Conservation (phyloP, 2,329 filamentous ascomycete genomes). For the Pseudonectria foliicola region DNA sequence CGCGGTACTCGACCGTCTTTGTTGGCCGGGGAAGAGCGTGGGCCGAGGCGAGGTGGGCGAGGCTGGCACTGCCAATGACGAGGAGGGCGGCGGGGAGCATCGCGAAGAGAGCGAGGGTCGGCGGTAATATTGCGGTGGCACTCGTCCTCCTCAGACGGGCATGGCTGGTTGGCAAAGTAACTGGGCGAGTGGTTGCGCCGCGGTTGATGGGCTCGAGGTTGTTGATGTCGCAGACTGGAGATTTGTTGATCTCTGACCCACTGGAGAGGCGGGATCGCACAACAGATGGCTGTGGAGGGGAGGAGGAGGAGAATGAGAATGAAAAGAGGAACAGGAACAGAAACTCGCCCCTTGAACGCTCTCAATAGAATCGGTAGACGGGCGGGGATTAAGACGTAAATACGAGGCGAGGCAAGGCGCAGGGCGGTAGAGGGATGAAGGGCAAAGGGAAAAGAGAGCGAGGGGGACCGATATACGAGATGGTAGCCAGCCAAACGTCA, state of each 20-base stretch:
- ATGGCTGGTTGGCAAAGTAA: constrained; percentile 3
- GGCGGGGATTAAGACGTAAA: constrained; percentile 11
- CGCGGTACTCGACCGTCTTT: constrained; percentile 27
- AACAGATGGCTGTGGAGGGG: neutral
- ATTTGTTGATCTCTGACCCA: neutral
- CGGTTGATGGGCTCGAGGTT: no score
- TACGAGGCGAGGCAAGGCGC: constrained; percentile 4
- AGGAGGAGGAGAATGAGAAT: constrained; percentile 4
- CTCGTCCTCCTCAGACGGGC: constrained; percentile 12
- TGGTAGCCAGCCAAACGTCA: no score
- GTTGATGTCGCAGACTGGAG: neutral
- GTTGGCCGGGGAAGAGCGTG: constrained; percentile 37
- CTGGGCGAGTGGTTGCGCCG: no score
- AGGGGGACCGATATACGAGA: no score
- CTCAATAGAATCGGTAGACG: no score
- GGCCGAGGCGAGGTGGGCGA: constrained; percentile 26
- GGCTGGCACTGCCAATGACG: constrained; percentile 28
- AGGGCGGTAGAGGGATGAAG: no score
- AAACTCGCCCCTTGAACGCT: no score
- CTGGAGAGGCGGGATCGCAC: neutral
- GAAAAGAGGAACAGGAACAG: constrained; percentile 8
- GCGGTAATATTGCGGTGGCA: constrained; percentile 9
- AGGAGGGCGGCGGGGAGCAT: constrained; percentile 25
- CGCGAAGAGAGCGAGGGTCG: constrained; percentile 3
- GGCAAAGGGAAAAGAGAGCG: no score